Evolutionary conservation across 2,329 filamentous ascomycete genomes (phyloP), one percentile per base, ranked within the genome.

Genomic region (Diaporthe citri): DNA sequence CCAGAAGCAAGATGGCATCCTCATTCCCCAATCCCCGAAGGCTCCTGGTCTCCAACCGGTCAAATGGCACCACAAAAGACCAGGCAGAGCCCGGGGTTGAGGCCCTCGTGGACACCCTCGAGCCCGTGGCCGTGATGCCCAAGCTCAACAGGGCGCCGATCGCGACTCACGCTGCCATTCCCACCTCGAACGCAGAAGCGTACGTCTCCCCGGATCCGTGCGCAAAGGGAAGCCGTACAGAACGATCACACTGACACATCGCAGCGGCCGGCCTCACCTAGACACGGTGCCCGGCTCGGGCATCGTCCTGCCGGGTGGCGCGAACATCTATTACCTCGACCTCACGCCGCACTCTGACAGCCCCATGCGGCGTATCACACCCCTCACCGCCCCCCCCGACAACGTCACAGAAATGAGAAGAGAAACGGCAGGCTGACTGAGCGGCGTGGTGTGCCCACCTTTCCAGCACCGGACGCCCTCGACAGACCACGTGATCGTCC

Each of bases 401-500:
- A 28, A 34, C 36, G 46, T 13, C 39, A n/a, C 41, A 48, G 25
- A 41, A 46, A 22, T 31, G 15, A 15, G 20, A 34, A 22, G 51
- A 41, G 22, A 52, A 34, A 34, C 8, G 6, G 13, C 15, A 36
- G 20, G 55, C 62, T 73, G 39, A 73, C 17, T 1, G 34, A 34
- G 17, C 22, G 39, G 36, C n/a, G 70, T n/a, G 17, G 17, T 22
- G 25, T n/a, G 10, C 17, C 25, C 25, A 20, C n/a, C n/a, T n/a
- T 17, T 22, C 12, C 25, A 82, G 80, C 82, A 81, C 67, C 82
- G 82, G 41, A 83, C 82, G 9, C 79, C 79, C 7, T 83, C 81
- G 13, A 80, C 79, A 34, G 81, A 82, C 75, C 82, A 83, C 76
- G 74, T 81, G 20, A 70, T 82, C 48, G 78, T 83, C 17, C 64